Conservation (phyloP, 1,284 basidiomycete genomes). For the Leccinum huronense region DNA sequence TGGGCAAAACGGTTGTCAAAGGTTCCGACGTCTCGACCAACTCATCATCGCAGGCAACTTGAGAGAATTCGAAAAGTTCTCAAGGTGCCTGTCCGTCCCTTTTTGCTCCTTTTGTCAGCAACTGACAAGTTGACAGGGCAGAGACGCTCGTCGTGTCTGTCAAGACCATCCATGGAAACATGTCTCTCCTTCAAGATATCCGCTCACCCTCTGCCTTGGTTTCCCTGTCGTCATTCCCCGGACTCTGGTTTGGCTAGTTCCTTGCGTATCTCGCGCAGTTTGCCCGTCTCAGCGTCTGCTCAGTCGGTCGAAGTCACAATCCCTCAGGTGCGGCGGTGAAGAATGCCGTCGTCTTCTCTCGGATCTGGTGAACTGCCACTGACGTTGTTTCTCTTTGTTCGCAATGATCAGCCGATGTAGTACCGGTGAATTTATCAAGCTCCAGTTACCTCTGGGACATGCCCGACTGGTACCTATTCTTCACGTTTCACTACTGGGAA, state of each 20-base stretch:
- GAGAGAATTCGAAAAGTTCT: too few relatives aligned
- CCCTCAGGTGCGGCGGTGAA: slow-evolving; percentile 70
- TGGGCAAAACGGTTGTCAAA: too few relatives aligned
- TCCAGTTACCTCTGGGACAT: slow-evolving; percentile 73
- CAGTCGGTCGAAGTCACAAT: slow-evolving; percentile 88
- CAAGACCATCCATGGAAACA: slow-evolving; percentile 88
- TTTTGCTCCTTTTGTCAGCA: neutral
- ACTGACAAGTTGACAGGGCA: slow-evolving; percentile 51
- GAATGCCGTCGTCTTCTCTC: slow-evolving; percentile 72
- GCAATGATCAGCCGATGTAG: slow-evolving; percentile 86
- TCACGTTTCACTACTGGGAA: slow-evolving; percentile 79
- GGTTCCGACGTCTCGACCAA: too few relatives aligned
- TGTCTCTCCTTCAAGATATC: slow-evolving; percentile 80
- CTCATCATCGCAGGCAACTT: too few relatives aligned
- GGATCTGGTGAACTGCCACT: slow-evolving; percentile 84
- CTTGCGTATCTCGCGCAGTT: slow-evolving; percentile 49
- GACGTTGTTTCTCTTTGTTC: slow-evolving; percentile 81
- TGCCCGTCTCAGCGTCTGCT: slow-evolving; percentile 51
- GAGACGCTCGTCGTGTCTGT: slow-evolving; percentile 85
- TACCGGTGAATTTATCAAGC: slow-evolving; percentile 91
- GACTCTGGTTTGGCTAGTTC: slow-evolving; percentile 89
- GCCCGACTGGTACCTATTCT: slow-evolving; percentile 88
- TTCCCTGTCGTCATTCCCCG: slow-evolving; percentile 95
- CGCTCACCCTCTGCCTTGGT: slow-evolving; percentile 82
- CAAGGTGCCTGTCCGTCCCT: slow-evolving; percentile 54